These are phyloP conservation scores for Blastobotrys mokoenaii DNA, from an alignment of 805 yeast genomes.

Conservation along the genomic window DNA sequence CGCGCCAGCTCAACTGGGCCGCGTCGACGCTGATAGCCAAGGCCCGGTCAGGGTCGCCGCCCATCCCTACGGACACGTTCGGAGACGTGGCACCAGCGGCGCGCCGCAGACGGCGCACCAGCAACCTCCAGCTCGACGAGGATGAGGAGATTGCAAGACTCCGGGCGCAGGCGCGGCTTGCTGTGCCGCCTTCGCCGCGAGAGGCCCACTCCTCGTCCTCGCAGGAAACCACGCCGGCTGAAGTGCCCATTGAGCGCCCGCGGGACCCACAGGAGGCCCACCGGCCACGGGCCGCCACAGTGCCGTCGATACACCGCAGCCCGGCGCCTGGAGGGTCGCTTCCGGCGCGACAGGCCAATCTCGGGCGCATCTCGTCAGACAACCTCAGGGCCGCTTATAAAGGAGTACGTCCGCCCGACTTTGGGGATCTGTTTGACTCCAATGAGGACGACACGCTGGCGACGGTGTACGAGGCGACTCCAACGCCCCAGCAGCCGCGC, in stretches of 20 bases:
- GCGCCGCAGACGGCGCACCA: constrained; percentile 1
- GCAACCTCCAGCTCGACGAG: constrained; percentile 2
- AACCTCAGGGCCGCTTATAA: neutral
- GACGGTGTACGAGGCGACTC: constrained; percentile 2
- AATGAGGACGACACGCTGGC: constrained; percentile 8
- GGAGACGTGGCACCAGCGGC: constrained; percentile 1
- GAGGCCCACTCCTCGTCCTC: neutral
- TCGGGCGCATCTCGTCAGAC: neutral
- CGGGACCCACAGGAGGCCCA: constrained; percentile 13
- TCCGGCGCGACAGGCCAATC: constrained; percentile 11
- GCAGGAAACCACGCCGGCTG: neutral
- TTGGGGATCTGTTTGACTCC: constrained; percentile 12
- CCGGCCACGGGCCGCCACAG: too few species aligned
- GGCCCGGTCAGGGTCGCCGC: constrained; percentile 20
- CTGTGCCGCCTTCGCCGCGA: constrained; percentile 4
- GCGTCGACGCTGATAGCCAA: constrained; percentile 17
- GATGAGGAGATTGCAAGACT: neutral
- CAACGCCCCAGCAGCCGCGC: constrained; percentile 8
- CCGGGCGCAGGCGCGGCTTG: constrained; percentile 10
- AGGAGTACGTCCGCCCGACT: constrained; percentile 19
- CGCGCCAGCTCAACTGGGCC: constrained; percentile 19
- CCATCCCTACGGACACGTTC: constrained; percentile 17
- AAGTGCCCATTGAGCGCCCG: neutral
- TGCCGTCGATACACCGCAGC: too few species aligned
- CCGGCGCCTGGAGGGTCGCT: constrained; percentile 5